Base-by-base conservation (phyloP, 2,329 filamentous ascomycete genomes). In the Cercospora sp. region DNA sequence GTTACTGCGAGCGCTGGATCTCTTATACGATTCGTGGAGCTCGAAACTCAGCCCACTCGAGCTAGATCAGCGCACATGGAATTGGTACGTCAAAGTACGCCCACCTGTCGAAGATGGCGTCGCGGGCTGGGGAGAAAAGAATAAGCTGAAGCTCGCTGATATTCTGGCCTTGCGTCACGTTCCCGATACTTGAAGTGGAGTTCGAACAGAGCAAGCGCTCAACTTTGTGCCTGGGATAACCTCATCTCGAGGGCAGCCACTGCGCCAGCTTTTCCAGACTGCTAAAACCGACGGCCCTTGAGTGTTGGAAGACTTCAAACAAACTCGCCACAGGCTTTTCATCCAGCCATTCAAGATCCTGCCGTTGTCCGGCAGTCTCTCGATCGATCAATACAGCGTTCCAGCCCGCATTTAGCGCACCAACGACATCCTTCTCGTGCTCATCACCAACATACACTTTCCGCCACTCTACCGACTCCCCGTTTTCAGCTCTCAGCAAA, bases 41-140 rank as follows among this genome's bases (percentile, higher is more conserved):
- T 80, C 82, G n/a, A 84, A 87, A 32, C 77, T 96, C 37, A 84
- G 80, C 28, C 80, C 81, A 3, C 83, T 86, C 16, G 91, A 97
- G 74, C 81, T 97, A 63, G 91, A 97, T 76, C 85, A 85, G 69
- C 86, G 89, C 68, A 91, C 92, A 18, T 96, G 92, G 91, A 82
- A 82, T 10, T 97, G 93, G 93, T 97, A 97, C 79, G 83, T 90
- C 1, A 85, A 86, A 24, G 88, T 94, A 21, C 84, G 93, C 70
- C 93, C 93, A 0, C 89, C 92, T 21, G 90, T 97, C 2, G 88
- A 91, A 67, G 81, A 84, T 66, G 93, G 93, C 0, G 87, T 87
- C 59, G 87, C 88, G 21, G 93, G 93, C 1, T 97, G 93, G 93
- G 93, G 93, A 30, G 91, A 90, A 12, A 95, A 94, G 79, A 92